Evolutionary conservation across 768 basidiomycete genomes (phyloP), one percentile per base, ranked within the genome.

Genomic region (Leccinum boreale): DNA sequence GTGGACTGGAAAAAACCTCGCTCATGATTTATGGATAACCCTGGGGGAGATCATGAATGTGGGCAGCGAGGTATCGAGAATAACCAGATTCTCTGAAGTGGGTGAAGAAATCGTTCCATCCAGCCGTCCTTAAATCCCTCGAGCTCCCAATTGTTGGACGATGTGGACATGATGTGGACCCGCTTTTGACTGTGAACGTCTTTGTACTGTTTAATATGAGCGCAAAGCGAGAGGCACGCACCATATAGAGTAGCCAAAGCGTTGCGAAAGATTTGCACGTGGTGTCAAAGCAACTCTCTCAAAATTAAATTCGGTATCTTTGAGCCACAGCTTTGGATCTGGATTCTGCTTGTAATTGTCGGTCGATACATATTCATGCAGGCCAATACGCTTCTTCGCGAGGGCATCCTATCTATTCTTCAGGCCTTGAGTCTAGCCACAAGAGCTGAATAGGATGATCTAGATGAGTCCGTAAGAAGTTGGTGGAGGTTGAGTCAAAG

Each of bases 111-210:
- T 23, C 46, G 11, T 21, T 36, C 24, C 5, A 24, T 21, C 45
- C 1, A 5, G 6, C 7, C 29, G 23, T 10, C 12, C 44, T 68
- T 67, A 65, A 58, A 67, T 56, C 35, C 46, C 56, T 57, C n/a
- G 15, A 15, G 12, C n/a, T 21, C 21, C 52, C 31, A 35, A 55
- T 58, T 55, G 59, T 57, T 54, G 11, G 12, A 19, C 14, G 33
- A 1, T 50, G 33, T 62, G 56, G 58, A 49, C 49, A 44, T 24
- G 9, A 1, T 52, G 57, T 58, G 54, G 55, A 39, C 21, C 26
- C 15, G 11, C 4, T 14, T 44, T 44, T 39, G 45, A 60, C 26
- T 3, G 7, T 45, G 48, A 31, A n/a, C 14, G 14, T 36, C 35
- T 50, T 62, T 58, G 45, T 45, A 26, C 24, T 39, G 26, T 35